Evolutionary conservation across 2,329 filamentous ascomycete species (phyloP).

Genomic region (Epichloe gansuensis): DNA sequence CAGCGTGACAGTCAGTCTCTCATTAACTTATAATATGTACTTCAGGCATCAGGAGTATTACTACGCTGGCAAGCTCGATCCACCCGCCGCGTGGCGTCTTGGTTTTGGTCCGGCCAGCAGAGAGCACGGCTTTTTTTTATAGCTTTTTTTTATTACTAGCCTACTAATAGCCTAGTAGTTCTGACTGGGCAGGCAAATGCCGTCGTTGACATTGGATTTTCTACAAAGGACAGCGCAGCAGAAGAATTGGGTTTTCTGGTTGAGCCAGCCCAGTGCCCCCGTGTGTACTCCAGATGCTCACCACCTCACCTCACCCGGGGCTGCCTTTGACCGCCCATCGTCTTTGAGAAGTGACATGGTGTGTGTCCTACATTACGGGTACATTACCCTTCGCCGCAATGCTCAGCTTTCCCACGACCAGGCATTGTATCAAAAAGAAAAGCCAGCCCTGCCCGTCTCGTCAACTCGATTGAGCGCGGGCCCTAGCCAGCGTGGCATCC

Average conservation of each 20-base stretch:
- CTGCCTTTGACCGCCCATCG: no score
- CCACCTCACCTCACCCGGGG: no score
- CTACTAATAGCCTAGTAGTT: neutral
- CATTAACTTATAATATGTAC: neutral
- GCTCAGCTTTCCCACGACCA: neutral
- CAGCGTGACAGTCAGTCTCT: neutral
- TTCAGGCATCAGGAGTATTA: neutral
- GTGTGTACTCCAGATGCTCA: no score
- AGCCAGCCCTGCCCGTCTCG: neutral
- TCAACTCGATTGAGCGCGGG: no score
- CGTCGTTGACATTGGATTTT: neutral
- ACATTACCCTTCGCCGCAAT: neutral
- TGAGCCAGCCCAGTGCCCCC: neutral
- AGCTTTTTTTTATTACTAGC: no score
- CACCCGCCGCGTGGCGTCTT: slow-evolving; percentile 6
- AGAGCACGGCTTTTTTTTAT: neutral
- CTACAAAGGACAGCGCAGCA: no score
- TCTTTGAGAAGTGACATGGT: no score
- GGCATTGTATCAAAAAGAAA: neutral
- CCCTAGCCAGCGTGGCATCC: no score
- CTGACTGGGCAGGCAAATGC: neutral
- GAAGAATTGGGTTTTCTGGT: neutral
- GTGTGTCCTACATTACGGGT: no score
- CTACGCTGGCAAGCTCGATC: neutral
- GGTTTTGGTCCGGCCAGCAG: neutral